phyloP scores from a whole-genome alignment of 1,139 yeast genomes.

The Candida sp. region DNA sequence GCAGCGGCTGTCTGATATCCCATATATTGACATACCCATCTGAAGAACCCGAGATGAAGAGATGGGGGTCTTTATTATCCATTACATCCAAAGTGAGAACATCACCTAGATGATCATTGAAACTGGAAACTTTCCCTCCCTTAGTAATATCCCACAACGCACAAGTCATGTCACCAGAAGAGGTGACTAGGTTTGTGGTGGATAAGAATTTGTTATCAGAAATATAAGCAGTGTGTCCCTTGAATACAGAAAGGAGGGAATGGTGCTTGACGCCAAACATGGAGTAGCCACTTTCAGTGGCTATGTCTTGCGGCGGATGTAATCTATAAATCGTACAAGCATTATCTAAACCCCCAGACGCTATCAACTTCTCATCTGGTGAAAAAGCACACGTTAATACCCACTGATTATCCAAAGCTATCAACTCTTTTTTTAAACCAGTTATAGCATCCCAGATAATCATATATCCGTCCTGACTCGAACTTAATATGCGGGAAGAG shows the following conservation, averaged over 20 bases:
- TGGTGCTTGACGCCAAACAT: slow-evolving; percentile 31
- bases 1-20: slow-evolving; percentile 57
- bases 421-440: slow-evolving; percentile 69
- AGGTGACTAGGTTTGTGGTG: slow-evolving; percentile 55
- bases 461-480: slow-evolving; percentile 86
- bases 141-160: slow-evolving; percentile 75
- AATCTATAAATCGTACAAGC: slow-evolving; percentile 61
- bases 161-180: slow-evolving; percentile 84
- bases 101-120: slow-evolving; percentile 78
- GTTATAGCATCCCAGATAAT: slow-evolving; percentile 80
- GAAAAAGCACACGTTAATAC: slow-evolving; percentile 73
- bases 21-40: slow-evolving; percentile 73
- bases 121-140: slow-evolving; percentile 53
- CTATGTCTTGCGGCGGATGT: slow-evolving; percentile 3
- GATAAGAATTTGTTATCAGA: slow-evolving; percentile 67
- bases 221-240: slow-evolving; percentile 83
- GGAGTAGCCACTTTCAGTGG: slow-evolving; percentile 7
- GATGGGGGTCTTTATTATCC: slow-evolving; percentile 16
- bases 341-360: slow-evolving; percentile 84
- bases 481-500: slow-evolving; percentile 58
- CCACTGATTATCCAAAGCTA: slow-evolving; percentile 73
- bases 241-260: slow-evolving; percentile 51
- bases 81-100: slow-evolving; percentile 54
- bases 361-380: slow-evolving; percentile 62
- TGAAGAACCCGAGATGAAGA: slow-evolving; percentile 71